phyloP scores from a whole-genome alignment of 1,139 yeast species.

The Pichia sp. region DNA sequence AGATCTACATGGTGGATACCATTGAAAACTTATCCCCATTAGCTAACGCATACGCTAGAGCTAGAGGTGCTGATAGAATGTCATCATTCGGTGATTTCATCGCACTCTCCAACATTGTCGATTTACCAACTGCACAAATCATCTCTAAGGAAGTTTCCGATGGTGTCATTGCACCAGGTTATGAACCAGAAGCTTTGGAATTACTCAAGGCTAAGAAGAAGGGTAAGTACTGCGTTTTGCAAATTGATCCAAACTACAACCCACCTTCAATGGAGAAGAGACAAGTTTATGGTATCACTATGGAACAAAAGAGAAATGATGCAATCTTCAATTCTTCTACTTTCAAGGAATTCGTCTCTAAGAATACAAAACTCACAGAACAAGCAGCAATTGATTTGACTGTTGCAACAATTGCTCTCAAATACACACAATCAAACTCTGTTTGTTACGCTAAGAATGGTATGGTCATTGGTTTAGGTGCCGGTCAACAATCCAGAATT shows the following conservation, averaged over 20 bases:
- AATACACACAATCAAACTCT: constrained; percentile 96
- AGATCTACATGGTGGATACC: constrained; percentile 89
- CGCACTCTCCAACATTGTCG: constrained; percentile 94
- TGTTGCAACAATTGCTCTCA: constrained; percentile 94
- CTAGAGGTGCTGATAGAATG: constrained; percentile 99
- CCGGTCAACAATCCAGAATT: constrained; percentile 98
- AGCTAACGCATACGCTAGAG: constrained; percentile 98
- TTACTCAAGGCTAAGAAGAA: constrained; percentile 87
- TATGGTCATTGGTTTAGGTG: constrained; percentile 98
- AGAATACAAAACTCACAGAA: constrained; percentile 79
- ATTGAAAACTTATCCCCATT: constrained; percentile 92
- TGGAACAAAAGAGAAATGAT: constrained; percentile 96
- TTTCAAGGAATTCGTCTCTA: constrained; percentile 86
- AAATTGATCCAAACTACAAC: constrained; percentile 88
- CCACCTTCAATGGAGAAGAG: constrained; percentile 83
- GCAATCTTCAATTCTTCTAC: constrained; percentile 86
- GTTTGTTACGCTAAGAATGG: constrained; percentile 98
- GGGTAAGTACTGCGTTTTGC: constrained; percentile 94
- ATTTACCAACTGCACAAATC: constrained; percentile 92
- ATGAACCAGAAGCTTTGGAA: constrained; percentile 83
- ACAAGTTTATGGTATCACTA: constrained; percentile 91
- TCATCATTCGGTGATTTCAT: constrained; percentile 98
- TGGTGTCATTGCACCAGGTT: constrained; percentile 99
- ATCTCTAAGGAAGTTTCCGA: constrained; percentile 96
- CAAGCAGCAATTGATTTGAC: constrained; percentile 91